Evolutionary conservation across 2,329 filamentous ascomycete genomes (phyloP).

Genomic region (Aspergillus tubingensis): DNA sequence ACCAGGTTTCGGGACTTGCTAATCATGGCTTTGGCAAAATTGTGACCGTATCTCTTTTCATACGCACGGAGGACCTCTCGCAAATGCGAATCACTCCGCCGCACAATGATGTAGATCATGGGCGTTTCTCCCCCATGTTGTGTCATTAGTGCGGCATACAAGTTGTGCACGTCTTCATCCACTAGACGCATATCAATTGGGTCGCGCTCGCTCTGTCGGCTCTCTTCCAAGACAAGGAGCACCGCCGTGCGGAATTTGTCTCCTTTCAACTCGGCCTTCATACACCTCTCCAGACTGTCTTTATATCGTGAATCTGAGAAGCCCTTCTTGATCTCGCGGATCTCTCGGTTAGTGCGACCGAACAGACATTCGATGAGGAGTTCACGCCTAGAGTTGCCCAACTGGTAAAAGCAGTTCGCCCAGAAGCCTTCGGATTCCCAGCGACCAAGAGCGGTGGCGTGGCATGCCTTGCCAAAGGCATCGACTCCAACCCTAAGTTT

Average conservation of each 20-base stretch:
- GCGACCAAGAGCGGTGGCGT: constrained; percentile 81
- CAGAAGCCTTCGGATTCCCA: constrained; percentile 97
- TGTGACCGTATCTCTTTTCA: constrained; percentile 69
- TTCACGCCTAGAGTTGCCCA: constrained; percentile 79
- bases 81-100: constrained; percentile 78
- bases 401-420: constrained; percentile 98
- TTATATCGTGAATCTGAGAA: constrained; percentile 92
- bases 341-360: constrained; percentile 85
- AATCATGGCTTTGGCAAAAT: constrained; percentile 86
- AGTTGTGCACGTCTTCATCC: constrained; percentile 69
- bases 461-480: constrained; percentile 81
- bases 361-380: constrained; percentile 91
- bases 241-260: constrained; percentile 95
- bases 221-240: constrained; percentile 77
- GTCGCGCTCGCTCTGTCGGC: constrained; percentile 79
- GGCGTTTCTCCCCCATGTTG: constrained; percentile 78
- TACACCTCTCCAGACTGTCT: constrained; percentile 78
- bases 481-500: constrained; percentile 52
- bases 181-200: constrained; percentile 63
- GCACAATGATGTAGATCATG: constrained; percentile 82
- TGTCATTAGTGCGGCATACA: constrained; percentile 70
- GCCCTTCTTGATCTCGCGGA: constrained; percentile 78
- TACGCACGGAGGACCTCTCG: constrained; percentile 77
- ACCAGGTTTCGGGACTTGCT: constrained; percentile 89
- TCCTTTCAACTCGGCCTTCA: constrained; percentile 88